Base-by-base conservation (phyloP, 176 grass and related monocot genomes). In the Avena sativa region DNA sequence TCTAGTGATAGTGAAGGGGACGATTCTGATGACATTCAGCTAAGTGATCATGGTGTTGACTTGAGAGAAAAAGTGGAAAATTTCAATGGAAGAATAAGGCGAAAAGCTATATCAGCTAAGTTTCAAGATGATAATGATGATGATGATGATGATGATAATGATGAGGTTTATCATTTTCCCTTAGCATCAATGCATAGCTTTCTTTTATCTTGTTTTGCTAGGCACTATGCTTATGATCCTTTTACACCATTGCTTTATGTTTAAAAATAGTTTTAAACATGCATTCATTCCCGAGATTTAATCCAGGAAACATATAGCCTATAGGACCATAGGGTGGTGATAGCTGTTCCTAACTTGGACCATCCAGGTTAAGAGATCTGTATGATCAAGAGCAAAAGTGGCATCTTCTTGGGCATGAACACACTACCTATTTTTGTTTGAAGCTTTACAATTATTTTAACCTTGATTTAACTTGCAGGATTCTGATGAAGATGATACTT, bases 91-190 rank as follows among this genome's bases (percentile, higher is more conserved):
- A 94, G 94, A 84, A 61, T 93, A 64, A 96, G 97, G 87, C 89
- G 92, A 86, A 99, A 86, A 92, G 97, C 87, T 60, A 84, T 94
- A 43, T 96, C 90, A 61, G 38, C 90, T 91, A 87, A 97, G 52
- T 97, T 91, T 95, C 62, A 78, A 74, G 95, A 96, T 79, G 60
- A 88, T 62, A 28, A 28, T 14, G 85, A 85, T 47, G 94, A 95
- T 83, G 64, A 88, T 63, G 21, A 38, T 20, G 62, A 40, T 40
- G 1, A 43, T 43, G 40, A 34, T 34, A 34, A 86, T 69, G 56
- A 86, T 0, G 86, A 91, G 91, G 74, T 90, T 82, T 66, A 30
- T 40, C 26, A 38, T 59, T 87, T 79, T 23, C 67, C 78, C 56
- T 57, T 79, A n/a, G 44, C 75, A 78, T 20, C 71, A 32, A 76